A percentile compares a stretch with the other conserved stretches of the same genome.
Conservation (phyloP, 495 filamentous ascomycete species). For the Stereocaulon alpinum region DNA sequence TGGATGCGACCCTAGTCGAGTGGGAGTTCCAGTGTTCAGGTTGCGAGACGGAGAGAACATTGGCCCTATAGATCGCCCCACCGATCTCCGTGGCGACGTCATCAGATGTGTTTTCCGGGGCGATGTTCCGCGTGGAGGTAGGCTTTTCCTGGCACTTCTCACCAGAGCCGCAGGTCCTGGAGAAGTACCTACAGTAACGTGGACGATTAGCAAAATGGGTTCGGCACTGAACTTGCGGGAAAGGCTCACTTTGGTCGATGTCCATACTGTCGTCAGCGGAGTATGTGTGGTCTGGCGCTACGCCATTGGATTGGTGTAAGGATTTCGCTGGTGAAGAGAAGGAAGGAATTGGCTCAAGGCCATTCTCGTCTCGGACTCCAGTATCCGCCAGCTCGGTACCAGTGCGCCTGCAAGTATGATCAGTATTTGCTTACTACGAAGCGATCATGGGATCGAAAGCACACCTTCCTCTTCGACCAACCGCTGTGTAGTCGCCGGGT, state of each 20-base stretch:
- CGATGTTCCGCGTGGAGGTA: slow-evolving; percentile 33
- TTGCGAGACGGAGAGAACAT: slow-evolving; percentile 16
- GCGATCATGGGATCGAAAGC: neutral
- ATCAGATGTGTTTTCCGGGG: slow-evolving; percentile 36
- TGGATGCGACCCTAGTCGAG: slow-evolving; percentile 16
- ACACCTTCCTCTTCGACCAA: slow-evolving; percentile 16
- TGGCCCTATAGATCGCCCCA: slow-evolving; percentile 18
- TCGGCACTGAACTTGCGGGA: too few relatives aligned
- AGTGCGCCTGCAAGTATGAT: slow-evolving; percentile 49
- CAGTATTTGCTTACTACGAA: neutral
- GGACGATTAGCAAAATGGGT: neutral
- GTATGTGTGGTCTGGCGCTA: slow-evolving; percentile 27
- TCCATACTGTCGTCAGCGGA: slow-evolving; percentile 35
- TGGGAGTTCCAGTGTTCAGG: slow-evolving; percentile 19
- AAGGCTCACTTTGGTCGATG: slow-evolving; percentile 32
- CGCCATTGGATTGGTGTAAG: slow-evolving; percentile 33
- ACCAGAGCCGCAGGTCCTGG: slow-evolving; percentile 35
- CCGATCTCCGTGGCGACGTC: slow-evolving; percentile 30
- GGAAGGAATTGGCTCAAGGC: slow-evolving; percentile 78
- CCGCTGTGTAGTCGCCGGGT: slow-evolving; percentile 14
- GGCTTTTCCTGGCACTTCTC: slow-evolving; percentile 20
- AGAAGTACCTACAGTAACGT: slow-evolving; percentile 30
- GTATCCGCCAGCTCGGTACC: slow-evolving; percentile 71
- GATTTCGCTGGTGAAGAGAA: slow-evolving; percentile 80
- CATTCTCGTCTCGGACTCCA: slow-evolving; percentile 78